These are phyloP conservation scores for Tetracladium maxilliforme DNA, from an alignment of 2,329 filamentous ascomycete genomes.

Conservation along the genomic window DNA sequence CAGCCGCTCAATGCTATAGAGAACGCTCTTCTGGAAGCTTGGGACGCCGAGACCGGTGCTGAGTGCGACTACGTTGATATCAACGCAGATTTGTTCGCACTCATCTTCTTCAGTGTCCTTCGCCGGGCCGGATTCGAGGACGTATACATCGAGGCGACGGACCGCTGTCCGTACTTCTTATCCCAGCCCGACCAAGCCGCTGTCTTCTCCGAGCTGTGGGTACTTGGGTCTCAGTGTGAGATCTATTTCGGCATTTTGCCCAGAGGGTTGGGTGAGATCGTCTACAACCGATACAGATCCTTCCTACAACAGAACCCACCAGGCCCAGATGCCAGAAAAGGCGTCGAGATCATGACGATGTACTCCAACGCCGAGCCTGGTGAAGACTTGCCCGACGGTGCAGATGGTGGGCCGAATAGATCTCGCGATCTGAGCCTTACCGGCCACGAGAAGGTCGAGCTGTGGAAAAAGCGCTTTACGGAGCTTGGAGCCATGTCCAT, in stretches of 20 bases:
- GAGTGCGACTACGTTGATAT: constrained; percentile 20
- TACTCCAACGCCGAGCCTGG: constrained; percentile 15
- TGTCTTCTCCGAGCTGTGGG: constrained; percentile 48
- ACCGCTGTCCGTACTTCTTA: constrained; percentile 45
- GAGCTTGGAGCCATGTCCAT: constrained; percentile 42
- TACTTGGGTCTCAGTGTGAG: constrained; percentile 46
- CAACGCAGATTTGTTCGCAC: constrained; percentile 35
- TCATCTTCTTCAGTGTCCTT: constrained; percentile 41
- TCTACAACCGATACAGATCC: constrained; percentile 29
- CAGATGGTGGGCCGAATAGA: too few relatives aligned
- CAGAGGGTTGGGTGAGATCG: constrained; percentile 25
- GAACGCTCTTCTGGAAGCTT: constrained; percentile 17
- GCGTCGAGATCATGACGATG: constrained; percentile 17
- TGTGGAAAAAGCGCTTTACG: constrained; percentile 19
- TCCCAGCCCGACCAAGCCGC: constrained; percentile 47
- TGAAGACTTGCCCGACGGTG: too few relatives aligned
- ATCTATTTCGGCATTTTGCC: constrained; percentile 43
- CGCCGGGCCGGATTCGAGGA: constrained; percentile 43
- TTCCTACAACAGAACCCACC: constrained; percentile 19
- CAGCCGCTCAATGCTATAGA: constrained; percentile 19
- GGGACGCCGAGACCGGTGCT: constrained; percentile 6
- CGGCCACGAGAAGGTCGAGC: constrained; percentile 6
- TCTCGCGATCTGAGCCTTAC: constrained; percentile 4
- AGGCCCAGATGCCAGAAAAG: constrained; percentile 8
- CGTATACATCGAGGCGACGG: constrained; percentile 46